A percentile compares a stretch with the other conserved stretches of the same genome.
Conservation (phyloP, 2,329 filamentous ascomycete genomes). For the Pseudocercospora pini-densiflorae region DNA sequence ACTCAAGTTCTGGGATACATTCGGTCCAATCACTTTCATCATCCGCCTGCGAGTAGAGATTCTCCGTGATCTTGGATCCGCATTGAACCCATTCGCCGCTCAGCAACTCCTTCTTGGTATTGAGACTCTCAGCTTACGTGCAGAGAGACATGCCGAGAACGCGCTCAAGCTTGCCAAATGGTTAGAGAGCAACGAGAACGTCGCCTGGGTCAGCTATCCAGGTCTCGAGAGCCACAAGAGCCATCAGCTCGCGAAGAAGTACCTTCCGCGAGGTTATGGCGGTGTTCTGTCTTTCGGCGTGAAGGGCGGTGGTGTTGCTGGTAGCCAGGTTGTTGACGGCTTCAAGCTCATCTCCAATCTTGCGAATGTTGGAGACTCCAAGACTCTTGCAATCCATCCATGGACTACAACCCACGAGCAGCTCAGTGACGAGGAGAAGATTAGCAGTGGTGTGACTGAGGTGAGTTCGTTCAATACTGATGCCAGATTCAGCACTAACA, state of each 20-base stretch:
- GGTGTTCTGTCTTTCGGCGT: conserved; percentile 93
- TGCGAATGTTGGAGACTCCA: conserved; percentile 94
- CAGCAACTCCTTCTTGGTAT: conserved; percentile 88
- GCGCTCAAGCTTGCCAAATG: conserved; percentile 78
- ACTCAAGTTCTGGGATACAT: conserved; percentile 92
- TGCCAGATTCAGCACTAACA: conserved; percentile 20
- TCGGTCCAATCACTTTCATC: conserved; percentile 80
- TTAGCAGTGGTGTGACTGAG: conserved; percentile 75
- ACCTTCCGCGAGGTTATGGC: conserved; percentile 81
- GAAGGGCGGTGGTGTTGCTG: conserved; percentile 82
- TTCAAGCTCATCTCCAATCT: conserved; percentile 96
- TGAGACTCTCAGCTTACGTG: conserved; percentile 86
- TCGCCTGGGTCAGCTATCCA: conserved; percentile 93
- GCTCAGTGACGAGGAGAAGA: conserved; percentile 79
- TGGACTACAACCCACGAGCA: conserved; percentile 97
- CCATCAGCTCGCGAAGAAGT: conserved; percentile 82
- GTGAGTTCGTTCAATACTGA: conserved; percentile 21
- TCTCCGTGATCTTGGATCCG: conserved; percentile 80
- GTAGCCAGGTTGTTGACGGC: conserved; percentile 85
- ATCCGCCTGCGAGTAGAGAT: conserved; percentile 88
- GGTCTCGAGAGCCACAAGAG: conserved; percentile 81
- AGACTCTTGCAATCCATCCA: conserved; percentile 93
- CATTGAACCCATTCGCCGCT: conserved; percentile 86
- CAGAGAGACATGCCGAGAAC: conserved; percentile 85
- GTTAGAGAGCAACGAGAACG: conserved; percentile 80